Evolutionary conservation across 139 green algal genomes (phyloP), one percentile per base, ranked within the genome.

Genomic region (Coccomyxa sp.): DNA sequence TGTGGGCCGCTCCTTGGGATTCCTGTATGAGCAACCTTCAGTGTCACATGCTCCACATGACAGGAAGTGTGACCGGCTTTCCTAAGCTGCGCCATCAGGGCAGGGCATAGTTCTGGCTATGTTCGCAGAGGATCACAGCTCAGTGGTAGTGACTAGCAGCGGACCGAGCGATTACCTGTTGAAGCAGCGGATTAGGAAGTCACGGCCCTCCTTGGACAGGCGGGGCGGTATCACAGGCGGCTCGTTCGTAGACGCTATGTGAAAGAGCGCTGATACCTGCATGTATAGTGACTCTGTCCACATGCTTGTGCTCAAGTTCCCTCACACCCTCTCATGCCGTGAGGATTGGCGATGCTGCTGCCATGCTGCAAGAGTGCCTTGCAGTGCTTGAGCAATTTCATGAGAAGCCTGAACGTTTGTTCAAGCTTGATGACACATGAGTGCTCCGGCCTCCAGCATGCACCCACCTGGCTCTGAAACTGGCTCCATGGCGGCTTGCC

Each of bases 181-280:
- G 86, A 99, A 98, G 86, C 96, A 99, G 14, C 94, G 85, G 69
- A 91, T 87, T 68, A 99, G 82, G 82, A 99, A 99, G 80, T 99
- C 94, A 36, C 86, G 88, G 54, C 87, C 94, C 37, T 97, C 91
- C 0, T 82, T 54, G 0, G 88, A 93, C 7, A 99, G 85, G 69
- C 79, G 69, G n/a, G 93, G 86, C 1, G 93, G 92, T 55, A 96
- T 88, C 14, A 86, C 73, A 6, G 95, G 95, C 8, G 89, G 90
- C 33, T 89, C 92, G 55, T 91, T 93, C 39, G 89, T 91, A 29
- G 84, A 89, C 0, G 95, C 93, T 18, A 98, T 97, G 77, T 97
- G 91, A 86, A 96, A 98, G 83, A 98, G 92, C 7, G 93, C 95
- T 27, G 90, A 86, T 69, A 92, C 82, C 86, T 90, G 86, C 33